Evolutionary conservation across 257 asterid species (phyloP).

Genomic region (Thymus quinquecostatus): DNA sequence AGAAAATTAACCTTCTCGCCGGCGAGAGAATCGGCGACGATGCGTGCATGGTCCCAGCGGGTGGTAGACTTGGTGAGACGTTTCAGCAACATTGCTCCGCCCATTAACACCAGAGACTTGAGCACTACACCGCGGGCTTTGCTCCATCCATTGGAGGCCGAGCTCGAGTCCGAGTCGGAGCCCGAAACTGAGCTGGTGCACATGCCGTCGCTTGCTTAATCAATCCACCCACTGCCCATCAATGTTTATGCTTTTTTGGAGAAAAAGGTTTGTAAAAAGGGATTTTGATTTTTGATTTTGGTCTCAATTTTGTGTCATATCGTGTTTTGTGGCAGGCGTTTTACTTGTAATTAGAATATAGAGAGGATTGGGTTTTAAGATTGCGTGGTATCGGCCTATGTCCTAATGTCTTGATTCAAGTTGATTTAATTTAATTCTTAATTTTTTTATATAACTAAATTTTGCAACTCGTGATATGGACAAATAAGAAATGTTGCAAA

Average conservation of each 20-base stretch:
- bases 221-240: conserved; percentile 28
- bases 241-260: conserved; percentile 9
- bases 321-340: conserved; percentile 22
- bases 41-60: conserved; percentile 94
- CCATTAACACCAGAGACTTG: conserved; percentile 74
- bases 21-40: conserved; percentile 89
- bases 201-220: conserved; percentile 39
- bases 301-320: not conserved
- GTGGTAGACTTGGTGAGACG: conserved; percentile 96
- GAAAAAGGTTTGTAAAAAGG: not conserved
- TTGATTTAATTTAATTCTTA: too few species aligned
- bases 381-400: conserved; percentile 26
- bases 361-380: conserved; percentile 3
- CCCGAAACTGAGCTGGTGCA: conserved; percentile 70
- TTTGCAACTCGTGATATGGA: too few species aligned
- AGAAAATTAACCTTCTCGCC: conserved; percentile 77
- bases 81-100: conserved; percentile 87
- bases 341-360: not conserved
- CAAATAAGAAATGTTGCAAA: too few species aligned
- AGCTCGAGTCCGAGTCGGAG: conserved; percentile 49
- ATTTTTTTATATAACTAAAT: too few species aligned
- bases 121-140: conserved; percentile 76
- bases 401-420: not conserved
- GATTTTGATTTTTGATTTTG: conserved; percentile 10
- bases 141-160: conserved; percentile 75